Percentiles rank a stretch among this genome's conserved stretches.
phyloP scores from a whole-genome alignment of 345 rosid species.

The Salix arbutifolia region DNA sequence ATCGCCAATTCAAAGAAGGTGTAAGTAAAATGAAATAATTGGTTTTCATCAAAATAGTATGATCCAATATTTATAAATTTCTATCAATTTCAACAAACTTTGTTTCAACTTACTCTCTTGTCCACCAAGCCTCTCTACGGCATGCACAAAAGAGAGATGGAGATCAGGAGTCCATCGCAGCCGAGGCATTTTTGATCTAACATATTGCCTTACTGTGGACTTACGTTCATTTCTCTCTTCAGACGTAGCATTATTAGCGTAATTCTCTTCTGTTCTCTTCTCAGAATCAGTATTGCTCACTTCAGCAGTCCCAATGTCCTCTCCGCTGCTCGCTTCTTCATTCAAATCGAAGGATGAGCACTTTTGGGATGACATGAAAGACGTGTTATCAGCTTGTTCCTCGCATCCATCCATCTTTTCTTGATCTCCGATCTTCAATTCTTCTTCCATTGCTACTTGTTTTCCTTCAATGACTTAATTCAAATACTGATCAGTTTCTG shows the following conservation, averaged over 20 bases:
- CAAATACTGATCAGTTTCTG: neutral
- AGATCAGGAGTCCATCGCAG: conserved; percentile 93
- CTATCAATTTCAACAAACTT: neutral
- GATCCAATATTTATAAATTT: neutral
- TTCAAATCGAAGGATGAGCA: conserved; percentile 40
- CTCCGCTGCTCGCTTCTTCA: conserved; percentile 36
- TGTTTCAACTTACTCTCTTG: conserved; percentile 61
- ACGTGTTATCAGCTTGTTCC: conserved; percentile 24
- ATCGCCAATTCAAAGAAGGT: conserved; percentile 3
- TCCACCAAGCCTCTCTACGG: conserved; percentile 80
- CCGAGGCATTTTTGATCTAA: conserved; percentile 70
- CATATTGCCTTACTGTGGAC: conserved; percentile 55
- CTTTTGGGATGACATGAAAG: conserved; percentile 25
- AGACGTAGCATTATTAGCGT: conserved; percentile 9
- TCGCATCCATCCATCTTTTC: conserved; percentile 17
- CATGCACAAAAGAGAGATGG: conserved; percentile 68
- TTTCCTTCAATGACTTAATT: no score
- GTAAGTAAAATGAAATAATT: neutral
- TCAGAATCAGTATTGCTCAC: conserved; percentile 16
- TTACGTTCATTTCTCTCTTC: conserved; percentile 20
- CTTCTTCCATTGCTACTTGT: conserved; percentile 13
- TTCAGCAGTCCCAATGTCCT: neutral
- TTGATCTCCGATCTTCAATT: conserved; percentile 4
- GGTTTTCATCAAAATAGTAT: neutral
- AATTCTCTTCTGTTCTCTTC: conserved; percentile 28